Base-by-base conservation (phyloP, 83 land plant genomes). In the Diphasiastrum complanatum region DNA sequence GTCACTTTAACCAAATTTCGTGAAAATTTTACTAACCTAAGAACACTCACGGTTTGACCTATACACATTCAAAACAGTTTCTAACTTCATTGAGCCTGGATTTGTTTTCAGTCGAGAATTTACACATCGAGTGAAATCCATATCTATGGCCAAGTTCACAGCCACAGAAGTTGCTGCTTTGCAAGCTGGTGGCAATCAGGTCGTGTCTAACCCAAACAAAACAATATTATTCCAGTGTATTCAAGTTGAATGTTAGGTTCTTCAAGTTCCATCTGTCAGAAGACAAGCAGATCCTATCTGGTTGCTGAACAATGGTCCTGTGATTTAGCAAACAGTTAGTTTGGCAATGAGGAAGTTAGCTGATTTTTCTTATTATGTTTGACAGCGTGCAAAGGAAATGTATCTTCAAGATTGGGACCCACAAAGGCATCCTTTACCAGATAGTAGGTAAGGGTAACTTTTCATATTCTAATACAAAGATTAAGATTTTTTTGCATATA, bases 51-150 rank as follows among this genome's bases (percentile, higher is more conserved):
- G n/a, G 12, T 18, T 14, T 41, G 0, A 14, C 18, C 45, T 14
- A 41, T 14, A 41, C 18, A 14, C 1, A 0, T 41, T 31, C 16
- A 24, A 0, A 50, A 16, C 22, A 16, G 22, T 50, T 50, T 23
- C 23, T 12, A 31, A 30, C 31, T 55, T 30, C 31, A n/a, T n/a
- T n/a, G n/a, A n/a, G n/a, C n/a, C n/a, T n/a, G n/a, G n/a, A n/a
- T n/a, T n/a, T n/a, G n/a, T n/a, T n/a, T n/a, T 45, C 78, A 95
- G 99, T 48, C 96, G 99, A 20, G 99, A 95, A 68, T 95, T 95
- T 56, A 84, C 86, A 3, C 99, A 95, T 60, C 79, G 96, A 14
- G 88, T 95, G 5, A 95, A 95, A 60, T 95, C 99, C 20, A 67
- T 95, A 25, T 89, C 99, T 5, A 89, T 89, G 92, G 92, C 96